Evolutionary conservation across 1,284 basidiomycete genomes (phyloP), one percentile per base, ranked within the genome.

Genomic region (Earliella scabrosa): DNA sequence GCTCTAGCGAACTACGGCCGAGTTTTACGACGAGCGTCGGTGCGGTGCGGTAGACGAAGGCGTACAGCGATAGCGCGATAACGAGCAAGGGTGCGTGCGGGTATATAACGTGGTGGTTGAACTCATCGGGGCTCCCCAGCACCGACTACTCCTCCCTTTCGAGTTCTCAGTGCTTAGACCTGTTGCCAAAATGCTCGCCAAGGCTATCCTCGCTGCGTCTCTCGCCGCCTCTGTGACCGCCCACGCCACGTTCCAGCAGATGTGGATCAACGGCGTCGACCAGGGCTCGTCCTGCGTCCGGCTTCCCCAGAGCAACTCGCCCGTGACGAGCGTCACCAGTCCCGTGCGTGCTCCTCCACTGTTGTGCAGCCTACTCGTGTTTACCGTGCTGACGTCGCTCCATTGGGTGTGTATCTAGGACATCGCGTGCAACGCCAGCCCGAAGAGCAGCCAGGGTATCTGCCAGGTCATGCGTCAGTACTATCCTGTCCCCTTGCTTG

Each of bases 211-310:
- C 23, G 64, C 69, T 20, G 75, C 74, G 9, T 68, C 72, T 26
- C 63, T 79, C 36, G 63, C 73, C 45, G 75, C 74, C 3, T 74
- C 72, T 35, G 80, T 65, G 13, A 68, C 74, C 21, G 78, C 79
- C 6, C 80, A 82, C 64, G 77, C 81, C 21, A 82, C 81, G 4
- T 83, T 79, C 71, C 80, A 83, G 66, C 74, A 81, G 59, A 63
- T 82, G 45, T 82, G 81, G 80, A 74, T 82, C 54, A 80, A 80
- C 54, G 75, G 73, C 50, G 76, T 80, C 32, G 81, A 82, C 65
- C 75, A 78, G 59, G 80, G 78, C 47, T 70, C 65, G 27, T 76
- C 74, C 39, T 82, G 80, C 63, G 78, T 77, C 35, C 75, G 81
- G 32, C 54, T 71, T 20, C 78, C 79, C 5, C 63, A 63, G 18